Evolutionary conservation across 139 green algal species (phyloP).

Genomic region (Trebouxia sp.): DNA sequence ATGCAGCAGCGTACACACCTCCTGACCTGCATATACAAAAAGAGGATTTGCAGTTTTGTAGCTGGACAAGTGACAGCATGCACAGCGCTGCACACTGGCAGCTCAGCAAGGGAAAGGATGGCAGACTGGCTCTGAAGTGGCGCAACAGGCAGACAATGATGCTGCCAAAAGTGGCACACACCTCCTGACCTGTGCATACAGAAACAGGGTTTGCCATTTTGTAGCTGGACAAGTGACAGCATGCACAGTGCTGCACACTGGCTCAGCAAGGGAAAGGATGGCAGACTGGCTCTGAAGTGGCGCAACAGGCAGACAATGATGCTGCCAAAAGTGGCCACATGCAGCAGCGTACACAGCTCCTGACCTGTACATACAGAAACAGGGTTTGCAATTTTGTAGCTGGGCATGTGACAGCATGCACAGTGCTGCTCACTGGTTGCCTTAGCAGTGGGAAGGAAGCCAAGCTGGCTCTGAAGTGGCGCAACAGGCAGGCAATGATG

Average conservation of each 20-base stretch:
- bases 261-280: constrained; percentile 85
- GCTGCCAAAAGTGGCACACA: neutral
- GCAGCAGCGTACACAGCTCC: constrained; percentile 64
- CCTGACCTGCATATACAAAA: neutral
- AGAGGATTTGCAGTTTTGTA: constrained; percentile 39
- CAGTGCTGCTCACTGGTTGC: constrained; percentile 51
- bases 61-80: neutral
- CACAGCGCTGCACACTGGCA: constrained; percentile 49
- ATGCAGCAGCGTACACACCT: constrained; percentile 72
- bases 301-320: constrained; percentile 91
- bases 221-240: neutral
- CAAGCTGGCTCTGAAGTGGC: constrained; percentile 90
- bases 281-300: constrained; percentile 91
- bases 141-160: constrained; percentile 46
- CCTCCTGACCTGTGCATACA: neutral
- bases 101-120: constrained; percentile 85
- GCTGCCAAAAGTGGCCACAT: constrained; percentile 83
- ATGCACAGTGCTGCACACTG: constrained; percentile 38
- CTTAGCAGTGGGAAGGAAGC: constrained; percentile 87
- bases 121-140: constrained; percentile 91
- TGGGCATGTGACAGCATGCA: neutral
- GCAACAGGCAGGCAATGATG: constrained; percentile 40
- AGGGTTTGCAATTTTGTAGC: constrained; percentile 40
- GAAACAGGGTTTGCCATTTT: constrained; percentile 36
- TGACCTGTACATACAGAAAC: neutral